Evolutionary conservation across 2,329 filamentous ascomycete genomes (phyloP).

Genomic region (Peltaster fructicola): DNA sequence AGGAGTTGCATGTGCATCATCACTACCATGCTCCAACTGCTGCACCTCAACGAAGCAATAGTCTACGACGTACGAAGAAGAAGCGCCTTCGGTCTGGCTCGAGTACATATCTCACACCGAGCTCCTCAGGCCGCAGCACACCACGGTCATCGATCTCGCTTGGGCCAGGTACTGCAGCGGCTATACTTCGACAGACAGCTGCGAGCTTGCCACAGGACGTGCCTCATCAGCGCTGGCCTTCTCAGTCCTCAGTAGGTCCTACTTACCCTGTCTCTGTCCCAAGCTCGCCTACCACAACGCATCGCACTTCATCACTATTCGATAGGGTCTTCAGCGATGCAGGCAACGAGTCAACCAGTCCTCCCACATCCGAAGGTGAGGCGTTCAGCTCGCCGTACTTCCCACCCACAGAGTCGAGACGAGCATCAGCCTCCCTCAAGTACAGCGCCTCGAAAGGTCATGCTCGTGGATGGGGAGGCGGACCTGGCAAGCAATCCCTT

Average conservation of each 20-base stretch:
- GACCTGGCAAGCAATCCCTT: slow-evolving; percentile 10
- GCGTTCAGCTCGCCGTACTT: slow-evolving; percentile 41
- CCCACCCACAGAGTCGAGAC: slow-evolving; percentile 40
- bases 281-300: too few relatives aligned
- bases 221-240: slow-evolving; percentile 41
- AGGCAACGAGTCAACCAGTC: slow-evolving; percentile 48
- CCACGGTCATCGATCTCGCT: slow-evolving; percentile 23
- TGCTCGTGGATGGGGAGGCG: too few relatives aligned
- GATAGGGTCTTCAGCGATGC: slow-evolving; percentile 48
- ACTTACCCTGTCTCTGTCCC: slow-evolving; percentile 70
- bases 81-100: slow-evolving; percentile 46
- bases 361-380: slow-evolving; percentile 65
- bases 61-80: slow-evolving; percentile 42
- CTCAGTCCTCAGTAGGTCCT: slow-evolving; percentile 55
- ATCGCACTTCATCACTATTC: slow-evolving; percentile 56
- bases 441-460: slow-evolving; percentile 8
- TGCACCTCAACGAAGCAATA: slow-evolving; percentile 12
- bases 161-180: slow-evolving; percentile 31
- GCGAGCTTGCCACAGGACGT: slow-evolving; percentile 36
- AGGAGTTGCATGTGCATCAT: slow-evolving; percentile 82
- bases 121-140: slow-evolving; percentile 19
- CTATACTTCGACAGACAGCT: slow-evolving; percentile 45
- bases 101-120: slow-evolving; percentile 30
- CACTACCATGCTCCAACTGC: slow-evolving; percentile 58
- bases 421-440: slow-evolving; percentile 30